These are phyloP conservation scores for Aureobasidium zeae DNA, from an alignment of 2,329 filamentous ascomycete species.

Conservation along the genomic window DNA sequence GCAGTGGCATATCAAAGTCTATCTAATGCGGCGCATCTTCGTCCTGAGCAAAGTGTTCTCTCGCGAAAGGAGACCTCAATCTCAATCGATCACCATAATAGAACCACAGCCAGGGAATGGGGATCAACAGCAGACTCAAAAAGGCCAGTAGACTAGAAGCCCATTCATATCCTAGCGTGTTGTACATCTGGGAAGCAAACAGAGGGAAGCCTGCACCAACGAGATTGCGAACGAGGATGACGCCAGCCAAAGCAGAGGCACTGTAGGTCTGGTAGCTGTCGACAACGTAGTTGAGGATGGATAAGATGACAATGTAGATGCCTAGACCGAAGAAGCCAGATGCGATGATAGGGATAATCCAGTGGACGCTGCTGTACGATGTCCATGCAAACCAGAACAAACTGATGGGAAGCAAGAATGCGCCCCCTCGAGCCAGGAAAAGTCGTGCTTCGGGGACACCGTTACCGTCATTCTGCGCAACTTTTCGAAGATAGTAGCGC, in stretches of 20 bases:
- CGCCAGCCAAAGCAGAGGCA: constrained; percentile 32
- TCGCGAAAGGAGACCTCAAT: constrained; percentile 7
- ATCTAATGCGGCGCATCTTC: constrained; percentile 15
- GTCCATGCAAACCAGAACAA: constrained; percentile 21
- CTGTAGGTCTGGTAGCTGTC: constrained; percentile 40
- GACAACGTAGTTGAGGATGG: constrained; percentile 42
- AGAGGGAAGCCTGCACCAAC: constrained; percentile 27
- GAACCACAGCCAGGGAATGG: constrained; percentile 32
- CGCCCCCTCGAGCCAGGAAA: constrained; percentile 20
- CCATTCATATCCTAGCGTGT: constrained; percentile 33
- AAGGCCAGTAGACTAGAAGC: constrained; percentile 37
- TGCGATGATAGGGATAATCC: constrained; percentile 42
- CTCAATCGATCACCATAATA: constrained; percentile 21
- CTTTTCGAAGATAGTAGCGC: constrained; percentile 19
- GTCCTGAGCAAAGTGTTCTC: constrained; percentile 15
- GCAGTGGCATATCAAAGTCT: no score
- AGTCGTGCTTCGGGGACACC: constrained; percentile 26
- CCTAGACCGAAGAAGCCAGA: constrained; percentile 42
- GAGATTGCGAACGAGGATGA: constrained; percentile 34
- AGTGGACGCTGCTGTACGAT: constrained; percentile 18
- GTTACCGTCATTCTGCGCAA: constrained; percentile 20
- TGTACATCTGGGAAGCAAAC: constrained; percentile 22
- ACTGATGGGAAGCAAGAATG: constrained; percentile 21
- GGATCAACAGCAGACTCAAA: constrained; percentile 30
- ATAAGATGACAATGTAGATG: constrained; percentile 43